Percentiles rank a stretch among this genome's conserved stretches.
These are phyloP conservation scores for Phytophthora citricola DNA, from an alignment of 352 stramenopile genomes.

Conservation along the genomic window DNA sequence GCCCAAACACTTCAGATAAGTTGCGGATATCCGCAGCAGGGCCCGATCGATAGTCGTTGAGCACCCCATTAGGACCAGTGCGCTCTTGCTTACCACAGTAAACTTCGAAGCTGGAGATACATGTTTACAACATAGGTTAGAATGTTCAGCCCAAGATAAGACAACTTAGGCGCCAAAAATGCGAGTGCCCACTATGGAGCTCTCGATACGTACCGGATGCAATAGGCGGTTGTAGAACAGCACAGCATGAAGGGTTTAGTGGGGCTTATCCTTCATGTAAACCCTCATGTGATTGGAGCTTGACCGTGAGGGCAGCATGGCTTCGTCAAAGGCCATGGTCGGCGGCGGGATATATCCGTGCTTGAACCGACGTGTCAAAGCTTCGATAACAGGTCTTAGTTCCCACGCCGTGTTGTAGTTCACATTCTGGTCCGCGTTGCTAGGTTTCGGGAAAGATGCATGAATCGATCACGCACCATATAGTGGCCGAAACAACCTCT, in stretches of 20 bases:
- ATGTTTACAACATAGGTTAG: background rate
- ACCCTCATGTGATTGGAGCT: conserved; percentile 17
- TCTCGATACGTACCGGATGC: conserved; percentile 11
- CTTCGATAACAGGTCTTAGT: background rate
- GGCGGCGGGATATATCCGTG: conserved; percentile 3
- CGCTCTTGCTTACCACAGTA: conserved; percentile 3
- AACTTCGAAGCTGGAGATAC: conserved; percentile 7
- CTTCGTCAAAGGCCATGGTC: conserved; percentile 12
- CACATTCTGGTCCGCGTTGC: background rate
- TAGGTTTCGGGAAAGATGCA: conserved; percentile 10
- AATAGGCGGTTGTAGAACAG: conserved; percentile 12
- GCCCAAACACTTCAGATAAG: background rate
- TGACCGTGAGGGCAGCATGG: conserved; percentile 10
- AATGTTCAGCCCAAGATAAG: conserved; percentile 4
- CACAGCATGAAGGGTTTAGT: conserved; percentile 22
- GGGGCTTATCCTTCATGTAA: conserved; percentile 9
- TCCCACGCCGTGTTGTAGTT: conserved; percentile 5
- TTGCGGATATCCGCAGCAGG: background rate
- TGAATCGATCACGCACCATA: conserved; percentile 21
- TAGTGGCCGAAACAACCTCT: conserved; percentile 10
- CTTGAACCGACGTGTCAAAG: background rate
- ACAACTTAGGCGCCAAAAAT: background rate
- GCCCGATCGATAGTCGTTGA: background rate
- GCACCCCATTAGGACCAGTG: background rate
- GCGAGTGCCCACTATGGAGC: background rate